Conservation (phyloP, 2,329 filamentous ascomycete species). For the Taxawa tesnikishii region DNA sequence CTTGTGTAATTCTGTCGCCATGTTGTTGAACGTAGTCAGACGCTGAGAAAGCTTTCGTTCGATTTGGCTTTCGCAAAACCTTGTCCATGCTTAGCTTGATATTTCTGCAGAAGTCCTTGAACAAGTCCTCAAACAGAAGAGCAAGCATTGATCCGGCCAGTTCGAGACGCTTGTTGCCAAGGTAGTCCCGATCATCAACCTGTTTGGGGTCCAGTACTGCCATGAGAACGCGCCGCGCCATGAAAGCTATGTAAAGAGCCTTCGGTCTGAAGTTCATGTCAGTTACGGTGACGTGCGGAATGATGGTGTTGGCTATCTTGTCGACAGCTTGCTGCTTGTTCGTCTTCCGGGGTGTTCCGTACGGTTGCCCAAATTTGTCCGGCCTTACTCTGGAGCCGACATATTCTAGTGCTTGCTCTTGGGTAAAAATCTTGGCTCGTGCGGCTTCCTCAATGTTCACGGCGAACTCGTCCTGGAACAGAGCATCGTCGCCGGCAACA, state of each 20-base stretch:
- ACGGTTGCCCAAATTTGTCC: conserved; percentile 49
- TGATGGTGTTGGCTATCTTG: conserved; percentile 80
- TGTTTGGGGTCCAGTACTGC: conserved; percentile 78
- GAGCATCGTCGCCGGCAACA: conserved; percentile 73
- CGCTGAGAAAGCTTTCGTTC: conserved; percentile 79
- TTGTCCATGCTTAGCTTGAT: conserved; percentile 94
- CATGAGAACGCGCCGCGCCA: conserved; percentile 94
- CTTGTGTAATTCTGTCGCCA: conserved; percentile 76
- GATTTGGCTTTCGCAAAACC: conserved; percentile 83
- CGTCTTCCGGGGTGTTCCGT: conserved; percentile 46
- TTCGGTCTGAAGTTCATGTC: conserved; percentile 95
- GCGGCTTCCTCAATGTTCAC: conserved; percentile 91
- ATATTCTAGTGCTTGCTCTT: conserved; percentile 91
- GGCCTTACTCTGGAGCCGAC: conserved; percentile 81
- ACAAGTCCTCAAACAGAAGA: conserved; percentile 90
- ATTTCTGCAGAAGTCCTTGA: conserved; percentile 85
- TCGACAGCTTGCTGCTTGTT: conserved; percentile 87
- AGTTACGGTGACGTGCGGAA: conserved; percentile 86
- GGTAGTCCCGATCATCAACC: conserved; percentile 93
- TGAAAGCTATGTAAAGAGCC: conserved; percentile 89
- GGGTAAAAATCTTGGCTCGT: conserved; percentile 74
- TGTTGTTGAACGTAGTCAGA: conserved; percentile 73
- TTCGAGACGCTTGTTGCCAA: conserved; percentile 93
- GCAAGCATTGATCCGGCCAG: conserved; percentile 89
- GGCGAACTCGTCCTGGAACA: conserved; percentile 88